Conservation (phyloP, 2,329 filamentous ascomycete genomes). For the Xylariaceae sp. region DNA sequence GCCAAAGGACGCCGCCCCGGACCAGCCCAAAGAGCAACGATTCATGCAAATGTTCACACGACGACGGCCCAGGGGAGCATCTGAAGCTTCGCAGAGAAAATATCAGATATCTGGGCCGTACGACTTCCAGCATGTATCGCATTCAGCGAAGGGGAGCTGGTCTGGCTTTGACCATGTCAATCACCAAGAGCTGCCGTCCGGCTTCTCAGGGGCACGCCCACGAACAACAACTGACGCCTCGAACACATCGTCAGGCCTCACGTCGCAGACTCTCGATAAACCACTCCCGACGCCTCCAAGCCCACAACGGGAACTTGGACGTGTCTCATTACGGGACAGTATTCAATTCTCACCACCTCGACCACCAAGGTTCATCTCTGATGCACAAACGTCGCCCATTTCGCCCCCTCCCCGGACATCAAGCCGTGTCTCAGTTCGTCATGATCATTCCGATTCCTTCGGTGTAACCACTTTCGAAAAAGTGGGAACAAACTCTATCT, state of each 20-base stretch:
- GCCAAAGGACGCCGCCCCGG: conserved; percentile 43
- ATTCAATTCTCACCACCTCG: conserved; percentile 56
- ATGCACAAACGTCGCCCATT: conserved; percentile 49
- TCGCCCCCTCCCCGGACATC: conserved; percentile 60
- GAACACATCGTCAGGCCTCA: background rate
- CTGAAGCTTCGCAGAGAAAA: conserved; percentile 45
- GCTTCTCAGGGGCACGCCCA: conserved; percentile 47
- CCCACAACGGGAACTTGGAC: conserved; percentile 49
- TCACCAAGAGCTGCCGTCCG: conserved; percentile 51
- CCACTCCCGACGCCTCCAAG: conserved; percentile 40
- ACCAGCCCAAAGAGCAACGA: conserved; percentile 49
- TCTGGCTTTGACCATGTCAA: conserved; percentile 50
- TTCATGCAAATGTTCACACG: conserved; percentile 60
- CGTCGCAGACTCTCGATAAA: conserved; percentile 26
- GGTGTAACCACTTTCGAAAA: conserved; percentile 48
- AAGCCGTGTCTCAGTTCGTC: conserved; percentile 58
- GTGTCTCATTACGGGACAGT: conserved; percentile 57
- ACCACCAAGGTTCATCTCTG: conserved; percentile 56
- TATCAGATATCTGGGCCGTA: conserved; percentile 67
- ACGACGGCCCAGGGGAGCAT: conserved; percentile 48
- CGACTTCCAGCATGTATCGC: conserved; percentile 71
- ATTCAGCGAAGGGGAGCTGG: conserved; percentile 59
- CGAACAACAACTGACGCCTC: conserved; percentile 27
- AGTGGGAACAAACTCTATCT: conserved; percentile 53
- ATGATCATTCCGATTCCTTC: conserved; percentile 51